phyloP scores from a whole-genome alignment of 2,329 filamentous ascomycete species.

The Alternaria triticimaculans region DNA sequence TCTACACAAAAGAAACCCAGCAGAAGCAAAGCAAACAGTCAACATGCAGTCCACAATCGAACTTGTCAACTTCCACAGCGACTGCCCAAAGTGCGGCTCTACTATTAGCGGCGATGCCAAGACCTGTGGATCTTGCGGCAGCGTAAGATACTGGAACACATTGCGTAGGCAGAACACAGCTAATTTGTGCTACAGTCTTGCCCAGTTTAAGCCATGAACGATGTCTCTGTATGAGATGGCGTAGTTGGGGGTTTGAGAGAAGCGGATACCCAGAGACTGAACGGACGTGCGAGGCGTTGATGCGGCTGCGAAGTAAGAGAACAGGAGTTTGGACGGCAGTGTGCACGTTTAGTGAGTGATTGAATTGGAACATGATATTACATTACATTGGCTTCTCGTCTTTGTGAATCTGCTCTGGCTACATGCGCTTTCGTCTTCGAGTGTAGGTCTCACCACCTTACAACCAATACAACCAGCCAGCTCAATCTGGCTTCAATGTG shows the following conservation, averaged over 20 bases:
- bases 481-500: neutral
- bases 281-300: neutral
- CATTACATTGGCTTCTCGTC: neutral
- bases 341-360: neutral
- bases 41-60: constrained; percentile 37
- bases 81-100: constrained; percentile 51
- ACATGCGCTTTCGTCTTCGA: neutral
- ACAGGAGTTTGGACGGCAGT: neutral
- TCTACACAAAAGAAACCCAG: neutral
- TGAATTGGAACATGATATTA: neutral
- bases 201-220: constrained; percentile 24
- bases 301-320: neutral
- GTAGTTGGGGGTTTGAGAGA: constrained; percentile 3
- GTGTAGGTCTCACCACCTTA: neutral
- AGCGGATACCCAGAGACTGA: neutral
- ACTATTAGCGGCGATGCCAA: constrained; percentile 40
- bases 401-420: neutral
- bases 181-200: constrained; percentile 22
- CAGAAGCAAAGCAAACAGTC: neutral
- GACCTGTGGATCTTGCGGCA: constrained; percentile 49
- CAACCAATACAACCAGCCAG: neutral
- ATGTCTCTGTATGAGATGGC: neutral
- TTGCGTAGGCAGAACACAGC: neutral
- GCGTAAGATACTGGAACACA: constrained; percentile 23
- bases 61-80: constrained; percentile 44